These are phyloP conservation scores for Aeschynomene evenia DNA, from an alignment of 306 rosid genomes.

Conservation along the genomic window DNA sequence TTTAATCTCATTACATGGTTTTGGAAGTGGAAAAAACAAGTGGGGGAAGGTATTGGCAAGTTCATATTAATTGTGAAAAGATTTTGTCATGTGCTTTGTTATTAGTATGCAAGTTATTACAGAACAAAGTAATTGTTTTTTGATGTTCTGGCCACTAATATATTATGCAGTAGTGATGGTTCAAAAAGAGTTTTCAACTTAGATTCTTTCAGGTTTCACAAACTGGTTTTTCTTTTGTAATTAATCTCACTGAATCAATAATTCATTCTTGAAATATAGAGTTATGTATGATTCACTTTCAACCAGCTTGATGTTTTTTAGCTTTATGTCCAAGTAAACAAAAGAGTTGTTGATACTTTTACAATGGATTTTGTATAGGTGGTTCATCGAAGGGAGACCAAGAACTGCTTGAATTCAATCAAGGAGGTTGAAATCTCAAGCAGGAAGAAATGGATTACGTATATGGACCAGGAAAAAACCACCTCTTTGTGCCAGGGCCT, in stretches of 20 bases:
- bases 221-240: background rate
- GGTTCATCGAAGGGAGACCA: conserved; percentile 24
- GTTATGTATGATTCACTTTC: background rate
- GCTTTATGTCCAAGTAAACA: background rate
- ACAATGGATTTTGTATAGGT: background rate
- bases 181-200: background rate
- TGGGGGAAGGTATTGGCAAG: background rate
- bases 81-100: background rate
- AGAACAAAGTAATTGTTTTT: background rate
- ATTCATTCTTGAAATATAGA: background rate
- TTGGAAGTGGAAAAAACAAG: background rate
- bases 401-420: conserved; percentile 26
- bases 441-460: conserved; percentile 70
- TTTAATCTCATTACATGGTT: background rate
- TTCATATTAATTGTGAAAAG: background rate
- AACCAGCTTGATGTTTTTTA: background rate
- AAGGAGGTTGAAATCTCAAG: conserved; percentile 36
- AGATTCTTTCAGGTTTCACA: background rate
- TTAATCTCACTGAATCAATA: background rate
- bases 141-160: background rate
- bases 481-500: conserved; percentile 98
- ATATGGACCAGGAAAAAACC: conserved; percentile 92
- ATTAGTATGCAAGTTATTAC: background rate
- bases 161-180: background rate
- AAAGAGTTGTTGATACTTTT: background rate